Percentiles rank a stretch among this genome's conserved stretches.
phyloP scores from a whole-genome alignment of 1,139 yeast species.

The Kluyveromyces sp. region DNA sequence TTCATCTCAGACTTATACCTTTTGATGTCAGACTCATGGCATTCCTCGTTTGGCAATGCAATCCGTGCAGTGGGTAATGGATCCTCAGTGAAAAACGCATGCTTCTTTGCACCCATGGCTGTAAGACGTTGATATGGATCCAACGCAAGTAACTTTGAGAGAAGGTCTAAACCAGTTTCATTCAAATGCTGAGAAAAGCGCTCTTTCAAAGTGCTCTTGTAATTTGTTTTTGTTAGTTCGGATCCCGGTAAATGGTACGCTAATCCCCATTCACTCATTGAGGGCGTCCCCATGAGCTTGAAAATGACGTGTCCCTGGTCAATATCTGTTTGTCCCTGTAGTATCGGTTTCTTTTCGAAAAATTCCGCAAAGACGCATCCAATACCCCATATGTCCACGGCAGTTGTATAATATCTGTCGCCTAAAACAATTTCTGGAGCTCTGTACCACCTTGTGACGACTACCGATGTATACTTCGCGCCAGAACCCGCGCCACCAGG shows the following conservation, averaged over 20 bases:
- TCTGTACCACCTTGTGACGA: conserved; percentile 95
- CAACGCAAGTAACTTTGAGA: conserved; percentile 49
- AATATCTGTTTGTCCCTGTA: conserved; percentile 81
- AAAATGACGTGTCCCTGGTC: conserved; percentile 86
- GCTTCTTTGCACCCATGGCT: conserved; percentile 69
- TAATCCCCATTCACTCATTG: conserved; percentile 55
- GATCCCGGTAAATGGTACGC: conserved; percentile 60
- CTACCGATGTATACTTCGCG: conserved; percentile 76
- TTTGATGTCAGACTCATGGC: conserved; percentile 82
- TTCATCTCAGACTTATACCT: conserved; percentile 43
- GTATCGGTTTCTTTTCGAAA: conserved; percentile 71
- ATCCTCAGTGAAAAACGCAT: conserved; percentile 54
- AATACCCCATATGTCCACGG: conserved; percentile 94
- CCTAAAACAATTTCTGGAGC: conserved; percentile 91
- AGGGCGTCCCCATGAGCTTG: conserved; percentile 76
- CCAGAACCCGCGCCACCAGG: conserved; percentile 63
- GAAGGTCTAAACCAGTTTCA: conserved; percentile 35
- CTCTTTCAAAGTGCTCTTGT: conserved; percentile 49
- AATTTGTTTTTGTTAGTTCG: conserved; percentile 34
- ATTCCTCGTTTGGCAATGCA: conserved; percentile 73
- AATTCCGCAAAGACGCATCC: conserved; percentile 96
- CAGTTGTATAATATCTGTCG: conserved; percentile 79
- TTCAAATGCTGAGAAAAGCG: conserved; percentile 37
- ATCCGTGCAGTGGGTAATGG: conserved; percentile 56
- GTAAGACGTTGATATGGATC: conserved; percentile 71